Base-by-base conservation (phyloP, 2,329 filamentous ascomycete genomes). In the Fusarium sulawesiense region DNA sequence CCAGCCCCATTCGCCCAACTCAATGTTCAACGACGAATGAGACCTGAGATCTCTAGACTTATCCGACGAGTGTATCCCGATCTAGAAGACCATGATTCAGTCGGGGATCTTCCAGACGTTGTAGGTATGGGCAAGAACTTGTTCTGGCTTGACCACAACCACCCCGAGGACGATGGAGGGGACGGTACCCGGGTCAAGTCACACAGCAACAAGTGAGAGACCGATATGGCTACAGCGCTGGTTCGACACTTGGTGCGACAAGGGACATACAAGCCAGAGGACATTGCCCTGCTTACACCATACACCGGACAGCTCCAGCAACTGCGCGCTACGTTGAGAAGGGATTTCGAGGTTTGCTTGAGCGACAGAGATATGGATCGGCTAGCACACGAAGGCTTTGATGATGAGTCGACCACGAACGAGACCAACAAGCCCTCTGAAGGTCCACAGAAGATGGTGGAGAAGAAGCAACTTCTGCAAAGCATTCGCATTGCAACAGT, bases 281-380 rank as follows among this genome's bases (percentile, higher is more conserved):
- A 93, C 3, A 92, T 94, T 61, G 90, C 91, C 0, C 87, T 95
- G 0, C 75, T 94, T 8, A 93, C 91, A 0, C 89, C 89, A 0
- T 91, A 92, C 62, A 77, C 84, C 0, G 88, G 87, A 0, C 89
- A 91, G 64, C 77, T 88, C 4, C 80, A 84, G 7, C 83, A 83
- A 50, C 80, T 91, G 2, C 84, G 84, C 4, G 72, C 73, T 3
- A 76, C 73, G 3, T 78, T 91, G 74, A 73, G 77, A 3, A 75
- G 63, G 3, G 80, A 83, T 6, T 90, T 89, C 59, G 87, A 89
- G 64, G 86, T 93, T n/a, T 81, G 86, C 2, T 68, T 93, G 6
- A 87, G 86, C 44, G 90, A 93, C 5, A 81, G 87, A 13, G 91
- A 93, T 72, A 68, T 82, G 32, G 85, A 88, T 6, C 85, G 86